Base-by-base conservation (phyloP, 495 filamentous ascomycete species). In the Trichoderma orchidacearum region DNA sequence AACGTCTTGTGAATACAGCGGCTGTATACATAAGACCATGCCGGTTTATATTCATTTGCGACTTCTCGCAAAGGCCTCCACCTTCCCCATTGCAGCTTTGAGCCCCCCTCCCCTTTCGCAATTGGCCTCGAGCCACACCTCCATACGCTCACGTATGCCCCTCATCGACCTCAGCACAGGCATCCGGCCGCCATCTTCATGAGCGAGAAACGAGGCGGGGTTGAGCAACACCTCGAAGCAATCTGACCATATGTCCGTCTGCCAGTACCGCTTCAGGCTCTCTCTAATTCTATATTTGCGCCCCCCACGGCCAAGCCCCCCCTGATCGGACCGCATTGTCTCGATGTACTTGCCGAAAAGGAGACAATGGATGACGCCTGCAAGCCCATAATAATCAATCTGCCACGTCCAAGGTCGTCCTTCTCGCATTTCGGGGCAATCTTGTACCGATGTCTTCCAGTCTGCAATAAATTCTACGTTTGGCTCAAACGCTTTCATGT, bases 301-400 rank as follows among this genome's bases (percentile, higher is more conserved):
- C 13, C 73, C 76, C 0, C 70, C 74, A n/a, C 66, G 65, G 51
- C 71, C 72, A 12, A 72, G 70, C 0, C 74, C 67, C 7, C 73
- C 76, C 4, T 61, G 65, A 13, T 78, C 76, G 4, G 76, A 77
- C 2, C 76, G 74, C 11, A 81, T 71, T 15, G 89, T 93, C 63
- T 97, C 89, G 59, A 98, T 89, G 71, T 96, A 96, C 63, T 87
- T 87, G 5, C 93, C 93, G 66, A 96, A 97, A 0, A 98, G 77
- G 64, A 98, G 75, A 30, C 79, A 81, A 64, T 97, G 90, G 13
- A 96, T 71, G 13, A 86, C 86, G 6, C 88, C 89, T 0, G 93
- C 93, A 0, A 95, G 74, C 29, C 93, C 93, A 69, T 92, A 88
- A 56, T 97, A 90, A 68, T 98, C 93, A 57, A 95, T 85, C 65